Base-by-base conservation (phyloP, 1,284 basidiomycete genomes). In the Moniliella sp. region DNA sequence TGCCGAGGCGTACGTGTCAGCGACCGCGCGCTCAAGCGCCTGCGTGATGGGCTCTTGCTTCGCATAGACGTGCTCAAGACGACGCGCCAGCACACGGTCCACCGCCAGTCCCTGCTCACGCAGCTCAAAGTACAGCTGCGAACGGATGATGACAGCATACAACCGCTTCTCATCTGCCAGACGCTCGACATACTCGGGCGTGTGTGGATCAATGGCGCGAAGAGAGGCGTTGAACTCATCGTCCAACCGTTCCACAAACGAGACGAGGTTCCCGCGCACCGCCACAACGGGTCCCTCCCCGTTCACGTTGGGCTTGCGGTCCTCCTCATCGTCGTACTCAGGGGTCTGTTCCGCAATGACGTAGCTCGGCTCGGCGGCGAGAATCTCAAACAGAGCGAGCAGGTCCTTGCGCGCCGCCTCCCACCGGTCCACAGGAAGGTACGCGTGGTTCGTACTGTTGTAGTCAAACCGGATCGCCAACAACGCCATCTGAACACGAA, bases 151-250 rank as follows among this genome's bases (percentile, higher is more conserved):
- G 18, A 82, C 83, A 59, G 74, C 72, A 64, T 97, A 99, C 18
- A 97, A 71, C 19, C 76, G 74, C n/a, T 86, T 81, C 66, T 97
- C 91, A 61, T 94, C 84, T 18, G 43, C 30, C 13, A 59, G 45
- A 15, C 64, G 83, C 79, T 93, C 88, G 34, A 99, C 79, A 61
- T 99, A 99, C 63, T 99, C 91, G 31, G 81, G 81, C 4, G 91
- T 83, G 61, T 97, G 91, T 10, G 91, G 88, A 58, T 99, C 91
- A 46, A 93, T 86, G 61, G 94, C 83, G 69, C 97, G 91, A 32
- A 99, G 65, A 54, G 82, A 88, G 63, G 81, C 82, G 32, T 83
- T 94, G 64, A 99, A 97, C 65, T 99, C 91, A 54, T 97, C 91
- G 62, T 97, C 91, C 32, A 99, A 66, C 37, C 88, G 76, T 62